These are phyloP conservation scores for Diaporthe citri DNA, from an alignment of 2,329 filamentous ascomycete species.

Conservation along the genomic window DNA sequence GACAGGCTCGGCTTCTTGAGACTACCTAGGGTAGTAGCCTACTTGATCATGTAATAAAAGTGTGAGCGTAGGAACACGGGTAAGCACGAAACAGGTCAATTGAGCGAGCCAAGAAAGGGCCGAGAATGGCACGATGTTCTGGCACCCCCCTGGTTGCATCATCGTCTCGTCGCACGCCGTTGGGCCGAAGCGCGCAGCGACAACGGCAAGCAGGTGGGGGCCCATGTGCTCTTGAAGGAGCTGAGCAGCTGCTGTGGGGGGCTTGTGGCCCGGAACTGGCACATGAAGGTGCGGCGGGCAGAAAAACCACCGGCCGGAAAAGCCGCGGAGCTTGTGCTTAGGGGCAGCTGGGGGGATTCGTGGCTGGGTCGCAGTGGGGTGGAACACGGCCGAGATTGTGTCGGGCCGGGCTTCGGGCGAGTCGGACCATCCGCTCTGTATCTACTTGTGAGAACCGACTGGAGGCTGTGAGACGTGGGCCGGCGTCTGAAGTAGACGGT, in stretches of 20 bases:
- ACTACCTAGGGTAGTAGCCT: neutral
- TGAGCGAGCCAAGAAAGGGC: conserved; percentile 7
- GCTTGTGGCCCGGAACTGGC: neutral
- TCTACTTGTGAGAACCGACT: conserved; percentile 26
- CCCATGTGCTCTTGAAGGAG: neutral
- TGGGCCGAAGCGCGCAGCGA: conserved; percentile 21
- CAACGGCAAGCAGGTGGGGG: neutral
- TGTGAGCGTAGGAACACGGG: conserved; percentile 4
- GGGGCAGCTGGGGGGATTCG: neutral
- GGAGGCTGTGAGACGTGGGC: neutral
- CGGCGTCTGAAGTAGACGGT: neutral
- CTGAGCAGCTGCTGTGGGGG: neutral
- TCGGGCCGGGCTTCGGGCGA: conserved; percentile 22
- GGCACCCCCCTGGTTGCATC: conserved; percentile 12
- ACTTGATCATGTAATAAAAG: conserved; percentile 14
- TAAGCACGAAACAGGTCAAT: neutral
- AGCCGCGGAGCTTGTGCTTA: conserved; percentile 5
- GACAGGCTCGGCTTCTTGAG: conserved; percentile 1
- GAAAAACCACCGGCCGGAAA: conserved; percentile 37
- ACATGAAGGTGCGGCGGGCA: conserved; percentile 16
- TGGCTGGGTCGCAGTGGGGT: neutral
- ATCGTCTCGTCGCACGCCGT: neutral
- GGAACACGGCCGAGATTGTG: conserved; percentile 5
- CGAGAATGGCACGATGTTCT: conserved; percentile 16
- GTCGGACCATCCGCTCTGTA: conserved; percentile 4